Evolutionary conservation across 164 flowering plant species (phyloP).

Genomic region (Piper longum): DNA sequence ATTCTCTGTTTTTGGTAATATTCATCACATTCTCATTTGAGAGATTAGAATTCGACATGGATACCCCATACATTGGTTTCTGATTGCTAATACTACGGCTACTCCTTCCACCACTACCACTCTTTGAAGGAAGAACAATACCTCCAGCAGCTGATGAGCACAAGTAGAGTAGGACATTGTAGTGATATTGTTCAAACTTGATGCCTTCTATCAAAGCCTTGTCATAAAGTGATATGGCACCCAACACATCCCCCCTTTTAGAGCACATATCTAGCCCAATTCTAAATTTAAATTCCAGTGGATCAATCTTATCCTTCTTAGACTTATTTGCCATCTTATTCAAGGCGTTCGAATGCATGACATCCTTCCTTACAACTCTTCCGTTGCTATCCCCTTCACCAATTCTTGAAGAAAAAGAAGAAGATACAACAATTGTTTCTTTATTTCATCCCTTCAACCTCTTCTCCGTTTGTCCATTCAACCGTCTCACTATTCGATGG

Average conservation of each 20-base stretch:
- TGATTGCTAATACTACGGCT: constrained; percentile 15
- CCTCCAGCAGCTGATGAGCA: constrained; percentile 85
- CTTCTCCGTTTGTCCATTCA: background rate
- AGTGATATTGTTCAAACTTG: constrained; percentile 53
- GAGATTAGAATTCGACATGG: background rate
- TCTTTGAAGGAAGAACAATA: constrained; percentile 59
- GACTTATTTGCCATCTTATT: constrained; percentile 4
- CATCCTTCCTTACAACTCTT: background rate
- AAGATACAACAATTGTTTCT: background rate
- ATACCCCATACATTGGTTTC: background rate
- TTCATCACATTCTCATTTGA: background rate
- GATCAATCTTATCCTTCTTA: constrained; percentile 22
- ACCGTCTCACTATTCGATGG: too few relatives aligned
- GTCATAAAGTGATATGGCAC: constrained; percentile 58
- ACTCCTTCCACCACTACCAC: constrained; percentile 34
- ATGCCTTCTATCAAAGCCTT: constrained; percentile 45
- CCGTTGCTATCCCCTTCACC: background rate
- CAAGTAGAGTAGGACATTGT: constrained; percentile 62
- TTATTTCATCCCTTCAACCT: background rate
- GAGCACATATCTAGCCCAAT: constrained; percentile 60
- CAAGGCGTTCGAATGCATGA: background rate
- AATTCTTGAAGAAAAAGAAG: background rate
- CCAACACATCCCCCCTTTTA: constrained; percentile 60
- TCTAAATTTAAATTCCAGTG: constrained; percentile 23
- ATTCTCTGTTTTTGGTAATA: background rate